phyloP scores from a whole-genome alignment of 106 monocot species.

The Dioscorea dumetorum region DNA sequence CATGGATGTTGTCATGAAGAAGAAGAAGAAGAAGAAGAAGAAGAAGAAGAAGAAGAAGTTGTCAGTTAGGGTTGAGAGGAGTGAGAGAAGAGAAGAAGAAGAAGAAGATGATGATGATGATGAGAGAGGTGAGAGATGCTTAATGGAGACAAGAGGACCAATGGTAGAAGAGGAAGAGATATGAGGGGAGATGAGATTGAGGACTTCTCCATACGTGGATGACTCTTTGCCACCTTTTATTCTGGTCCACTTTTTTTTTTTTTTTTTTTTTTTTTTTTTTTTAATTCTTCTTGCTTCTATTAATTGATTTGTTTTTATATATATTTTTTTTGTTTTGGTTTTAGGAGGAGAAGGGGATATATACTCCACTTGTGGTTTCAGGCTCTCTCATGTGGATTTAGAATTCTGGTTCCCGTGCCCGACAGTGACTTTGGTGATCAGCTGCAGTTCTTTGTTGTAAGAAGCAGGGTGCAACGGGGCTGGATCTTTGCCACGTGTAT shows the following conservation, averaged over 20 bases:
- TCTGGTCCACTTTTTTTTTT: neutral
- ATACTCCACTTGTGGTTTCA: neutral
- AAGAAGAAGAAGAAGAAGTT: no score
- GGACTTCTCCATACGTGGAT: constrained; percentile 55
- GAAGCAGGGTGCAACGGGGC: no score
- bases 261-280: no score
- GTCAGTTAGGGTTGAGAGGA: neutral
- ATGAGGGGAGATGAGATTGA: constrained; percentile 21
- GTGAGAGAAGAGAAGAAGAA: neutral
- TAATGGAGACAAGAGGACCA: constrained; percentile 15
- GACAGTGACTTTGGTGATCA: neutral
- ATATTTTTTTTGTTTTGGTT: no score
- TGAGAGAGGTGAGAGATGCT: neutral
- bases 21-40: neutral
- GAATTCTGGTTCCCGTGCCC: constrained; percentile 1
- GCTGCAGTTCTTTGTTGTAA: no score
- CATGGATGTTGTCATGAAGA: constrained; percentile 15
- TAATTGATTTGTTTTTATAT: neutral
- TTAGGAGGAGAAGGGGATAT: neutral
- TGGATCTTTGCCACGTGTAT: no score
- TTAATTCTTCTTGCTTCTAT: no score
- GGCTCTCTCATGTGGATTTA: neutral
- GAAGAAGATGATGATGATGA: neutral
- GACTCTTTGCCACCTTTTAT: constrained; percentile 35
- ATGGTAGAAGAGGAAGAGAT: constrained; percentile 54